Base-by-base conservation (phyloP, 352 stramenopile genomes). In the Phytophthora citrophthora region DNA sequence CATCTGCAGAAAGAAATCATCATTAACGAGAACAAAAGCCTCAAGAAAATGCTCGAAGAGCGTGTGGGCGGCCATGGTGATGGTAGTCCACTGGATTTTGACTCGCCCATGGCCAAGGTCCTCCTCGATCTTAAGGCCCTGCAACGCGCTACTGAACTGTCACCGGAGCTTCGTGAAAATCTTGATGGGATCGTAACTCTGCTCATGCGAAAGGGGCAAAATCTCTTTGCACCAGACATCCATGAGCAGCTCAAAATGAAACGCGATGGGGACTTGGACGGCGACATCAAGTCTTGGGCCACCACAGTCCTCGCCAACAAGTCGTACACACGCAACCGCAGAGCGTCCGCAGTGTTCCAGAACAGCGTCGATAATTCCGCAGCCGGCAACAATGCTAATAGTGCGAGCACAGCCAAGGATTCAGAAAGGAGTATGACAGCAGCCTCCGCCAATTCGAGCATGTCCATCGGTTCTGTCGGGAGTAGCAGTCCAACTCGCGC, bases 11-110 rank as follows among this genome's bases (percentile, higher is more conserved):
- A 89, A 39, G 83, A 92, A 52, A 86, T 91, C 50, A 91, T 94
- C 54, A 81, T 91, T 46, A 92, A 91, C 40, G 86, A 94, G 54
- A 94, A 92, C 70, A 90, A 89, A 40, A 90, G 81, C 12, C 72
- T 94, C 24, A 94, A 94, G 64, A 84, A 81, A 64, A 92, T 92
- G 80, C 76, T 94, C 6, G 81, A 91, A 44, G 81, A 91, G 32
- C 77, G 83, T 2, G 68, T 60, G 1, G 70, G 63, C 1, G 59
- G 72, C 13, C 75, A 76, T 9, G 58, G 72, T 0, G 64, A 64
- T 20, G 69, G 47, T 7, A 47, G 59, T 11, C 51, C 61, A 3
- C 67, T 94, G 9, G 86, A 94, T 50, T 90, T 94, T 46, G 81
- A 92, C 45, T 94, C 86, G 12, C 86, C 86, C 5, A 90, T 94